A percentile compares a stretch with the other conserved stretches of the same genome.
Conservation (phyloP, 441 rosid genomes). For the Macaranga tanarius region DNA sequence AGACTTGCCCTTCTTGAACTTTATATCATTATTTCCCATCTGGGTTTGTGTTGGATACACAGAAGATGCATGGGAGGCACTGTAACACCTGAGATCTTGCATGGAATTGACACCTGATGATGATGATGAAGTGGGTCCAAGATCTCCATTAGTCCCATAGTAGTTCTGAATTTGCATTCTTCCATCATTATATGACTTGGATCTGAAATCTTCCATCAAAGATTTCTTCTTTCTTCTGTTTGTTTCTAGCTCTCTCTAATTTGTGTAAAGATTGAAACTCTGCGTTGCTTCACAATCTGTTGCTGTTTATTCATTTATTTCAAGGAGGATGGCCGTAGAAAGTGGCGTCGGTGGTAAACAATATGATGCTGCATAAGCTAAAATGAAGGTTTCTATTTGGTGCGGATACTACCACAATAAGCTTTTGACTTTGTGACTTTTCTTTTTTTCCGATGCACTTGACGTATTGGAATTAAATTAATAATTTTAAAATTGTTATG, state of each 20-base stretch:
- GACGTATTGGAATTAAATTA: too few relatives aligned
- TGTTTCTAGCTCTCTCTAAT: neutral
- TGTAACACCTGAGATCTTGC: slow-evolving; percentile 73
- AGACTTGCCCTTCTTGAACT: slow-evolving; percentile 52
- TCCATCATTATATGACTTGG: slow-evolving; percentile 40
- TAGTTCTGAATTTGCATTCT: slow-evolving; percentile 35
- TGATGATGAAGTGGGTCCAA: slow-evolving; percentile 10
- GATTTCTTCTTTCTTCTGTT: neutral
- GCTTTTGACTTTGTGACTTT: neutral
- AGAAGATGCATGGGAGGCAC: slow-evolving; percentile 49
- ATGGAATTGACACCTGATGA: slow-evolving; percentile 29
- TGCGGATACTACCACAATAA: slow-evolving; percentile 1
- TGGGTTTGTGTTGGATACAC: slow-evolving; percentile 34
- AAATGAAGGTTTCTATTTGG: neutral
- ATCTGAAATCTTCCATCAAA: slow-evolving; percentile 51
- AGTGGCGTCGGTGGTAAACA: slow-evolving; percentile 5
- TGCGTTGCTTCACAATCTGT: neutral
- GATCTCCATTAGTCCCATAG: neutral
- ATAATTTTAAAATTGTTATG: too few relatives aligned
- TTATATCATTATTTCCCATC: slow-evolving; percentile 25
- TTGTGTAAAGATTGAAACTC: neutral
- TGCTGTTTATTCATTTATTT: too few relatives aligned
- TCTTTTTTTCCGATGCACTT: too few relatives aligned
- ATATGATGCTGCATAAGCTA: neutral
- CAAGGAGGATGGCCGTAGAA: slow-evolving; percentile 5